These are phyloP conservation scores for Phaseolus lunatus DNA, from an alignment of 306 rosid genomes.

Conservation along the genomic window DNA sequence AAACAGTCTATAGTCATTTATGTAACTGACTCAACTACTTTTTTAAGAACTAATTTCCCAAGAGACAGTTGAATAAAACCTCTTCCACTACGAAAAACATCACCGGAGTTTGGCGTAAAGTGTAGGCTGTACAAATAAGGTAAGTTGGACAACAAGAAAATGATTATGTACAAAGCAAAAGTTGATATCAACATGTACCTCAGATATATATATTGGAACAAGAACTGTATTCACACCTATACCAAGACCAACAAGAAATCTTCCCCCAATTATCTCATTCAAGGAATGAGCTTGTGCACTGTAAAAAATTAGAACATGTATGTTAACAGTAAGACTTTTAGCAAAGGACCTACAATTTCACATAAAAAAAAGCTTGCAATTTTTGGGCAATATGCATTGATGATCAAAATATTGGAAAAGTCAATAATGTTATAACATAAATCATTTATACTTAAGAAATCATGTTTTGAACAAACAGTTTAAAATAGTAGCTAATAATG, in stretches of 20 bases:
- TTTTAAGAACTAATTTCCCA: too few species aligned
- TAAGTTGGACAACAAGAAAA: conserved; percentile 14
- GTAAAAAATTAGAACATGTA: conserved; percentile 47
- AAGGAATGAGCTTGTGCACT: conserved; percentile 85
- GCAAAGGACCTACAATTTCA: conserved; percentile 21
- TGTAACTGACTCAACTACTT: too few species aligned
- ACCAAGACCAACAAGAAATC: conserved; percentile 97
- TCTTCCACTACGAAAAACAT: neutral
- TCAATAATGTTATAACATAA: neutral
- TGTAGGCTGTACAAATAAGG: neutral
- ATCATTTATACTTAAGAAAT: neutral
- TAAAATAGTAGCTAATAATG: neutral
- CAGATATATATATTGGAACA: conserved; percentile 86
- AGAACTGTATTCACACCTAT: conserved; percentile 91
- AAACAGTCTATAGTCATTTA: too few species aligned
- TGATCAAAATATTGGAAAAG: conserved; percentile 28
- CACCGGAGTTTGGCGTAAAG: neutral
- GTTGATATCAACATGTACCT: conserved; percentile 58
- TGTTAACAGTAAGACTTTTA: conserved; percentile 19
- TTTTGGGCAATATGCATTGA: conserved; percentile 25
- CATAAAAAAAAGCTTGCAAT: conserved; percentile 21
- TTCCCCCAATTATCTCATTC: conserved; percentile 81
- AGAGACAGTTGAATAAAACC: too few species aligned
- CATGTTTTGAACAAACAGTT: neutral
- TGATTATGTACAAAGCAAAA: conserved; percentile 10